phyloP scores from a whole-genome alignment of 2,329 filamentous ascomycete species.

The Colletotrichum costaricense region DNA sequence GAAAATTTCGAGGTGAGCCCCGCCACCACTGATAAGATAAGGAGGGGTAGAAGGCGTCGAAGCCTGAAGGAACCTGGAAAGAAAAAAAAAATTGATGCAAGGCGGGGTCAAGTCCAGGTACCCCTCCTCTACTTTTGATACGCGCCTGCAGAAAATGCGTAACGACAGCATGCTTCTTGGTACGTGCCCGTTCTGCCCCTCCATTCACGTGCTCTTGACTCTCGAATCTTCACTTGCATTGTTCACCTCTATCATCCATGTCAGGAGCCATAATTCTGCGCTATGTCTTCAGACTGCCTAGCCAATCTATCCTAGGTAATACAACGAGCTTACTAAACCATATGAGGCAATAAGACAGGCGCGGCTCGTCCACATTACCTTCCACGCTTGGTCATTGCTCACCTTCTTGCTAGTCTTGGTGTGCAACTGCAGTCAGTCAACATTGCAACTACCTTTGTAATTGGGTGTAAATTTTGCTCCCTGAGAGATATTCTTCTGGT shows the following conservation, averaged over 20 bases:
- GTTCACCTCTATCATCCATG: background rate
- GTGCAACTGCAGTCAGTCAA: too few species aligned
- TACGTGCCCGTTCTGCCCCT: slow-evolving; percentile 25
- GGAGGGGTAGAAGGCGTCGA: slow-evolving; percentile 1
- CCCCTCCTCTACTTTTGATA: slow-evolving; percentile 1
- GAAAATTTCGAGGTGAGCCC: slow-evolving; percentile 37
- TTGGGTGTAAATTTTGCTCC: too few species aligned
- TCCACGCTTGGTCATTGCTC: too few species aligned
- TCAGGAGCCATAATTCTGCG: background rate
- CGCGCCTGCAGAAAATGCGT: slow-evolving; percentile 1
- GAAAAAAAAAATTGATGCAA: slow-evolving; percentile 28
- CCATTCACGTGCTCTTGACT: slow-evolving; percentile 28
- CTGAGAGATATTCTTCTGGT: too few species aligned
- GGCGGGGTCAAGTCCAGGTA: slow-evolving; percentile 32
- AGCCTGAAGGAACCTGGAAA: background rate
- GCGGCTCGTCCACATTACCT: too few species aligned
- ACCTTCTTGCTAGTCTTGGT: too few species aligned
- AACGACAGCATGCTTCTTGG: background rate
- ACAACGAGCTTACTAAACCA: background rate
- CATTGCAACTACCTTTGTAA: too few species aligned
- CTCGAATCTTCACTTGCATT: background rate
- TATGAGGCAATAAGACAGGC: background rate
- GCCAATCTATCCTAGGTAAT: background rate
- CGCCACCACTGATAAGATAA: slow-evolving; percentile 36
- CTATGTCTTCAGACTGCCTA: background rate